Evolutionary conservation across 2,329 filamentous ascomycete species (phyloP).

Genomic region (Nigrograna mackinnonii): DNA sequence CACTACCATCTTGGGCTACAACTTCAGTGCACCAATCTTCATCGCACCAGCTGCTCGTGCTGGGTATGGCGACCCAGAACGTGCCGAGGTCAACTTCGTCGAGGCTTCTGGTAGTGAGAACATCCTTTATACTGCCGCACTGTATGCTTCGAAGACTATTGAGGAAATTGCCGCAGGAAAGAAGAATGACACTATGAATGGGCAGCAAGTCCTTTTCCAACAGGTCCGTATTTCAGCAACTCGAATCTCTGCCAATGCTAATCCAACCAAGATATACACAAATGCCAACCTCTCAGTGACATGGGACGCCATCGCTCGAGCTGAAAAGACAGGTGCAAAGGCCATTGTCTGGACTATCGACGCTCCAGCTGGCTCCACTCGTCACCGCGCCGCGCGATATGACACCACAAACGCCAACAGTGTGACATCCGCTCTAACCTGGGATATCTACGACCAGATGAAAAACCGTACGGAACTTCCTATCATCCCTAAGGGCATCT

Average conservation of each 20-base stretch:
- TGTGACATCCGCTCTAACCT: constrained; percentile 5
- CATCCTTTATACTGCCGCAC: constrained; percentile 55
- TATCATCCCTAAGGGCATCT: constrained; percentile 38
- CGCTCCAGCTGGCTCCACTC: constrained; percentile 42
- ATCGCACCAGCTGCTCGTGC: constrained; percentile 50
- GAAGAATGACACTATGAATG: constrained; percentile 2
- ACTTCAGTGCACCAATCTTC: constrained; percentile 60
- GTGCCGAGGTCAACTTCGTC: constrained; percentile 54
- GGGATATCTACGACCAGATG: constrained; percentile 10
- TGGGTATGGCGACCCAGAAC: constrained; percentile 47
- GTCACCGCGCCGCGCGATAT: constrained; percentile 39
- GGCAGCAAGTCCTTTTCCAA: constrained; percentile 36
- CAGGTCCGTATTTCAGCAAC: constrained; percentile 12
- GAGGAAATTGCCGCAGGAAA: constrained; percentile 31
- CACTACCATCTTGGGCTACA: constrained; percentile 57
- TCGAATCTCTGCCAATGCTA: neutral
- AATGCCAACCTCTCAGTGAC: constrained; percentile 27
- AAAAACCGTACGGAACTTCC: constrained; percentile 30
- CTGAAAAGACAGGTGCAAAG: constrained; percentile 40
- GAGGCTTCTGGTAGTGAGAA: constrained; percentile 52
- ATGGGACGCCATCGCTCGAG: constrained; percentile 30
- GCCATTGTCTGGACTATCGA: constrained; percentile 48
- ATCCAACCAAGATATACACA: constrained; percentile 21
- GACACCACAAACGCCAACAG: constrained; percentile 22
- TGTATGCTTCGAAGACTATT: constrained; percentile 38